A percentile compares a stretch with the other conserved stretches of the same genome.
Evolutionary conservation across 2,329 filamentous ascomycete genomes (phyloP).

Genomic region (Verticillium longisporum): DNA sequence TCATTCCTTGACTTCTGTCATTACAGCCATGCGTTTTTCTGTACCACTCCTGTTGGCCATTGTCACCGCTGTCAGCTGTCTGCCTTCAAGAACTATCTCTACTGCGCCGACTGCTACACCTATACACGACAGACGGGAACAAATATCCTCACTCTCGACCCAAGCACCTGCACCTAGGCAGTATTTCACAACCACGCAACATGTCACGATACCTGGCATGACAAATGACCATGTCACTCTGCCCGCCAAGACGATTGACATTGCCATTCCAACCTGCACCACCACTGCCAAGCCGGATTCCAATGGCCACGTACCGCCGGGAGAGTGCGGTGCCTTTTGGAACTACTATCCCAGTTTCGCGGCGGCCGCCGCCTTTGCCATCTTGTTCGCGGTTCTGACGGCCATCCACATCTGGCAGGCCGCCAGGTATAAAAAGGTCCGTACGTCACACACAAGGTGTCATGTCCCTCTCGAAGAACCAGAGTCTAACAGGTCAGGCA

Average conservation of each 20-base stretch:
- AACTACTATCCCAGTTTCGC: constrained; percentile 24
- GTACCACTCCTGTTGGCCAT: neutral
- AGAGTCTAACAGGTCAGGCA: constrained; percentile 7
- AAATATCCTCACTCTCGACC: neutral
- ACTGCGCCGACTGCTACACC: neutral
- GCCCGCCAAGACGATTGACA: constrained; percentile 22
- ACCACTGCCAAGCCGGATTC: constrained; percentile 24
- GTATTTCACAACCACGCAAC: constrained; percentile 20
- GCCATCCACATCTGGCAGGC: constrained; percentile 14
- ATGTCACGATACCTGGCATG: constrained; percentile 18
- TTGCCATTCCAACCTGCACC: constrained; percentile 26
- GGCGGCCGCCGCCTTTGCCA: constrained; percentile 19
- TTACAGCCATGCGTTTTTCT: neutral
- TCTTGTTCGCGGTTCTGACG: constrained; percentile 17
- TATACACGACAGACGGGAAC: neutral
- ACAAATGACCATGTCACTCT: constrained; percentile 19
- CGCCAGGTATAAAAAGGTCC: constrained; percentile 12
- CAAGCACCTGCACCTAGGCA: neutral
- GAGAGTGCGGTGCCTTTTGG: constrained; percentile 15
- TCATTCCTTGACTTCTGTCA: neutral
- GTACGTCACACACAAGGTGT: constrained; percentile 6
- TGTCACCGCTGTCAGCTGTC: neutral
- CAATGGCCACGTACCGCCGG: constrained; percentile 24
- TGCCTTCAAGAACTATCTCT: neutral
- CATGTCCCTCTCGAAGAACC: neutral